Percentiles rank a stretch among this genome's conserved stretches.
These are phyloP conservation scores for Tylopilus subfusipes DNA, from an alignment of 768 basidiomycete species.

Conservation along the genomic window DNA sequence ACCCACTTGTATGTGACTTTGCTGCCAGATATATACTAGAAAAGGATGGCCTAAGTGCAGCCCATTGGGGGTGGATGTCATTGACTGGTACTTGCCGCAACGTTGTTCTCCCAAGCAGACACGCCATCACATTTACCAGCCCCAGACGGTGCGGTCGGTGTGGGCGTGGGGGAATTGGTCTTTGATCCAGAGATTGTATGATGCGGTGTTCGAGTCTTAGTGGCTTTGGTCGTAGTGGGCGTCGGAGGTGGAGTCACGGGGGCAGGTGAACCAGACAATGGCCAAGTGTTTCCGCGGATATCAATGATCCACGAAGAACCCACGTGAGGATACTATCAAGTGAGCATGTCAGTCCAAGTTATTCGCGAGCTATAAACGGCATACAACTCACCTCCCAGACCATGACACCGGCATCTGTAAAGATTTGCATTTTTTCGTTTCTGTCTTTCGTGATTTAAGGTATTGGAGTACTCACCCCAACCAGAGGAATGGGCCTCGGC, in stretches of 20 bases:
- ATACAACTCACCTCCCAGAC: slow-evolving; percentile 35
- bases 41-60: background rate
- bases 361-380: background rate
- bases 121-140: background rate
- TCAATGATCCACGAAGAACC: slow-evolving; percentile 36
- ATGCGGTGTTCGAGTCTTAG: too few relatives aligned
- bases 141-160: too few relatives aligned
- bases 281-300: slow-evolving; percentile 35
- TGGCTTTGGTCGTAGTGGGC: too few relatives aligned
- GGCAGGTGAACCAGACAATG: background rate
- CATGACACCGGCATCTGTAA: slow-evolving; percentile 36
- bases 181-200: too few relatives aligned
- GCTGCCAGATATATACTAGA: background rate
- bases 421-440: too few relatives aligned
- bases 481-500: slow-evolving; percentile 54
- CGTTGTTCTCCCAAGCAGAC: background rate
- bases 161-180: too few relatives aligned
- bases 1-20: background rate
- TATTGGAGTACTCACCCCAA: slow-evolving; percentile 72
- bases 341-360: background rate
- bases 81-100: background rate
- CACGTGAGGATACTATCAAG: slow-evolving; percentile 36
- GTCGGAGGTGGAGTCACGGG: background rate
- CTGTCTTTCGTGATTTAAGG: too few relatives aligned
- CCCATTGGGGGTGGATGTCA: background rate